These are phyloP conservation scores for Didymella lethalis DNA, from an alignment of 2,329 filamentous ascomycete species.

Conservation along the genomic window DNA sequence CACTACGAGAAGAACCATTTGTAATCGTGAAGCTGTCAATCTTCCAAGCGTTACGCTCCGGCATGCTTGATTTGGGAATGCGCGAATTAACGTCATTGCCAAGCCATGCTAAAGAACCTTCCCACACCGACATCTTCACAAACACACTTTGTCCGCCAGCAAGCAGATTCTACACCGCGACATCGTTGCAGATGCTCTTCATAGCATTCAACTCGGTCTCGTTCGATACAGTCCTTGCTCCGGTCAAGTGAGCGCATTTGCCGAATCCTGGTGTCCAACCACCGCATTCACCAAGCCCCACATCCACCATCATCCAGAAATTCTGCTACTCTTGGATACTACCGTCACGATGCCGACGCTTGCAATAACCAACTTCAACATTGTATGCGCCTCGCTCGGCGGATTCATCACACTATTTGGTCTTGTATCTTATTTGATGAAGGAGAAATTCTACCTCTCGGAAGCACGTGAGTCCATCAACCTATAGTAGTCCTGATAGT, in stretches of 20 bases:
- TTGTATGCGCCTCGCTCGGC: constrained; percentile 79
- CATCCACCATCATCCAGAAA: constrained; percentile 1
- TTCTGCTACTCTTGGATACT: not conserved
- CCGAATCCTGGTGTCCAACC: not conserved
- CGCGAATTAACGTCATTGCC: constrained; percentile 17
- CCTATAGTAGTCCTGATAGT: not conserved
- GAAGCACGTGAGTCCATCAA: constrained; percentile 75
- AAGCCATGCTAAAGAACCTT: constrained; percentile 8
- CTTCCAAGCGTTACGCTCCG: not conserved
- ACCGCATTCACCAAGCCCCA: not conserved
- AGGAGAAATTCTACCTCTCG: constrained; percentile 89
- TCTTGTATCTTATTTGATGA: constrained; percentile 85
- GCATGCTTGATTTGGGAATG: constrained; percentile 1
- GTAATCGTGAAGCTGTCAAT: not conserved
- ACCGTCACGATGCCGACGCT: constrained; percentile 65
- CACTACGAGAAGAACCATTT: too few relatives aligned
- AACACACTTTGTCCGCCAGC: not conserved
- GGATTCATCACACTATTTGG: constrained; percentile 92
- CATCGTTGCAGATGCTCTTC: constrained; percentile 6
- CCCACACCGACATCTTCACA: not conserved
- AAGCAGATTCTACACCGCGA: not conserved
- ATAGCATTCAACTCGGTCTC: not conserved
- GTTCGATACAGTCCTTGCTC: constrained; percentile 13
- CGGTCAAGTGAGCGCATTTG: constrained; percentile 10
- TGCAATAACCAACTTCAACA: constrained; percentile 79